phyloP scores from a whole-genome alignment of 345 rosid genomes.

The Citrus reticulata region DNA sequence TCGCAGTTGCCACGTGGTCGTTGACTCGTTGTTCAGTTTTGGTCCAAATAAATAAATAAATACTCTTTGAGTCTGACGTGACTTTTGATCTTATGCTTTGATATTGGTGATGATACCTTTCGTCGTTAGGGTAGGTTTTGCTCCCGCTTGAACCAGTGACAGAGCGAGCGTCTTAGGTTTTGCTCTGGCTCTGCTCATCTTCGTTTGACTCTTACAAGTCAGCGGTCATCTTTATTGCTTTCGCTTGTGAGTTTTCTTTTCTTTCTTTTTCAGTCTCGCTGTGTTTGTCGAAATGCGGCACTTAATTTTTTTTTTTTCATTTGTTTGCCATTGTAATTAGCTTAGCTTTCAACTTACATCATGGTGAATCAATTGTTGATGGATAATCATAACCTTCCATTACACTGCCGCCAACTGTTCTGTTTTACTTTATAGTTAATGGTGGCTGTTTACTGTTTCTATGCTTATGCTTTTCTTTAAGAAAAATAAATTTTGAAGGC shows the following conservation, averaged over 20 bases:
- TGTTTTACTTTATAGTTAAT: background rate
- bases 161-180: too few relatives aligned
- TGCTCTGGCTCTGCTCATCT: background rate
- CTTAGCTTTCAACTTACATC: background rate
- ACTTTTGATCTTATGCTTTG: too few relatives aligned
- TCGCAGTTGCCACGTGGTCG: too few relatives aligned
- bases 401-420: too few relatives aligned
- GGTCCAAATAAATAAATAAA: too few relatives aligned
- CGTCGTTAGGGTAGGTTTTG: too few relatives aligned
- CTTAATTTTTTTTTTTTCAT: background rate
- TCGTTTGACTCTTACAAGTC: background rate
- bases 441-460: background rate
- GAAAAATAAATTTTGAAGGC: background rate
- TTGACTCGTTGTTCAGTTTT: too few relatives aligned
- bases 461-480: background rate
- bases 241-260: background rate
- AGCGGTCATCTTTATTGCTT: background rate
- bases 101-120: too few relatives aligned
- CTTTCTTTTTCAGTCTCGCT: background rate
- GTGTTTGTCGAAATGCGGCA: conserved; percentile 1
- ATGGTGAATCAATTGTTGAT: background rate
- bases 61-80: too few relatives aligned
- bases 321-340: background rate
- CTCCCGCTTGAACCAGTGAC: too few relatives aligned
- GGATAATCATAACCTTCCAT: background rate